Evolutionary conservation across 1,284 basidiomycete genomes (phyloP), one percentile per base, ranked within the genome.

Genomic region (Sporisorium sorghi): DNA sequence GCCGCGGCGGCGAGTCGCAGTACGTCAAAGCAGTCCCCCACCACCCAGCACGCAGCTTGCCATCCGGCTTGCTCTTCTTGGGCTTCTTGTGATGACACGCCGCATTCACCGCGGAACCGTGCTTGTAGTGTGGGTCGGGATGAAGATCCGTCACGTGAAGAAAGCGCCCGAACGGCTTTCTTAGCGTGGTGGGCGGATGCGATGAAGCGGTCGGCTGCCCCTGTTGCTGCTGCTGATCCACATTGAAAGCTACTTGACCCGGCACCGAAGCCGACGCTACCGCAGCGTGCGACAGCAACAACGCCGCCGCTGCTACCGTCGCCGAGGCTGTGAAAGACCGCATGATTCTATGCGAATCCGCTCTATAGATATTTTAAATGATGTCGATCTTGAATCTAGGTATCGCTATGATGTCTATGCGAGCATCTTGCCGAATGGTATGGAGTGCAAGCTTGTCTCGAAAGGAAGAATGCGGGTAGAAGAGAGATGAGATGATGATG

Each of bases 61-160:
- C 69, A 26, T 73, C 69, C 5, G 68, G 65, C 48, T 82, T 69
- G 44, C 76, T 65, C 42, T 77, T 60, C 23, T 79, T 78, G 2
- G 78, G 76, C 52, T 80, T 78, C 48, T 77, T 74, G 53, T 67
- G 69, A 46, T 78, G 73, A 39, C 76, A 77, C 9, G 62, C 68
- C 6, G 54, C 67, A 32, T 59, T 68, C 56, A 75, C 73, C 7
- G 75, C 59, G 83, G 85, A 77, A 86, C 87, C 83, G 87, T 87
- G 82, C 88, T 88, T 85, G 88, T 89, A 63, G 88, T 87, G 86
- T 28, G 88, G 88, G 85, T 93, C 92, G 26, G 91, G 91, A 81
- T 93, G 92, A 70, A 93, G 89, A 84, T 93, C 92, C 42, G 91
- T 92, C 73, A 93, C 89, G 77, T 89, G 89, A 21, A 93, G 84